A percentile compares a stretch with the other conserved stretches of the same genome.
Evolutionary conservation across 805 yeast genomes (phyloP).

Genomic region (Geotrichum ghanense): DNA sequence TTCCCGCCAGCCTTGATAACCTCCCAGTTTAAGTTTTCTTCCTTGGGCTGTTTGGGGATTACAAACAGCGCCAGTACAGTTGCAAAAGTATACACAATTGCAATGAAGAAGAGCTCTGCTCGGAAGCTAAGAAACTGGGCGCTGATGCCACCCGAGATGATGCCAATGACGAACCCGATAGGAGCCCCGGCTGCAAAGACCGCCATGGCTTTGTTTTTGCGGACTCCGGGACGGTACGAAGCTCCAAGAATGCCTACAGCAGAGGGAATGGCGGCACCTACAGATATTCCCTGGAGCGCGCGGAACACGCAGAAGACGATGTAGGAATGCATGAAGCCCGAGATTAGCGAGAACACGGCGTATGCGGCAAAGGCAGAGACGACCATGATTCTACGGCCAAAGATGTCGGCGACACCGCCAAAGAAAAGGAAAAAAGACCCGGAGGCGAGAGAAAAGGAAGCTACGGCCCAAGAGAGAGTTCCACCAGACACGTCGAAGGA

Average conservation of each 20-base stretch:
- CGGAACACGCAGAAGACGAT: constrained; percentile 31
- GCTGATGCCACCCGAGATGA: constrained; percentile 35
- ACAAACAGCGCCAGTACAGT: constrained; percentile 20
- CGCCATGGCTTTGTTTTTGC: constrained; percentile 35
- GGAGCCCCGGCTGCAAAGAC: constrained; percentile 38
- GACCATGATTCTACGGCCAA: constrained; percentile 34
- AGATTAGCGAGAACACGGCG: constrained; percentile 23
- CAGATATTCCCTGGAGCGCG: constrained; percentile 34
- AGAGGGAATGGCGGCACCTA: constrained; percentile 37
- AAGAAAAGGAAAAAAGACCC: constrained; percentile 34
- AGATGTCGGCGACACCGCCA: constrained; percentile 38
- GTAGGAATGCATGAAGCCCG: constrained; percentile 19
- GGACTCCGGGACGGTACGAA: constrained; percentile 27
- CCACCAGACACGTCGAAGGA: constrained; percentile 32
- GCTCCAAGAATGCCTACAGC: constrained; percentile 37
- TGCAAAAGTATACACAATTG: constrained; percentile 28
- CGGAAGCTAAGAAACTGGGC: constrained; percentile 32
- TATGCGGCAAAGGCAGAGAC: constrained; percentile 26
- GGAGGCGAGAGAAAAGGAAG: constrained; percentile 31
- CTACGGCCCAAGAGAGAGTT: constrained; percentile 32
- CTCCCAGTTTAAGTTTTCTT: constrained; percentile 20
- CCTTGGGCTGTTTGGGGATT: constrained; percentile 28
- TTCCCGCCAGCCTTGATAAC: background rate
- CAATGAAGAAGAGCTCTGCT: constrained; percentile 30
- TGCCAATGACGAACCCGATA: constrained; percentile 34